Evolutionary conservation across 192 early-diverging fungal genomes (phyloP).

Genomic region (Podila minutissima): DNA sequence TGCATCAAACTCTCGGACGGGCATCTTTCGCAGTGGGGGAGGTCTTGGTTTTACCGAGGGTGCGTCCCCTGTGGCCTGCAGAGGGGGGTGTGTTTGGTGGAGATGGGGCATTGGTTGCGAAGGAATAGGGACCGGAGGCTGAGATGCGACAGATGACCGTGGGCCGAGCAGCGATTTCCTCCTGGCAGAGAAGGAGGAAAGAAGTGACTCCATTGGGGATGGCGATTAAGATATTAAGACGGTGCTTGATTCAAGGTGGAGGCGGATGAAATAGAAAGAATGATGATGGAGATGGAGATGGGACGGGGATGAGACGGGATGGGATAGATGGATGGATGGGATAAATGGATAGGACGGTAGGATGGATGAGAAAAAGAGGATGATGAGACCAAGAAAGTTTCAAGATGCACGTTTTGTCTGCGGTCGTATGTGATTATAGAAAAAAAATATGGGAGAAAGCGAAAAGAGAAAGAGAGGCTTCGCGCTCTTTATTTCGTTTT

Average conservation of each 20-base stretch:
- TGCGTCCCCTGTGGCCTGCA: slow-evolving; percentile 1
- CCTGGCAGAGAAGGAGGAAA: slow-evolving; percentile 1
- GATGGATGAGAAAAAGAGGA: background rate
- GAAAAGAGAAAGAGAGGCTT: no score
- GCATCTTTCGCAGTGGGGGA: slow-evolving; percentile 38
- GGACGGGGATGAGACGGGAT: no score
- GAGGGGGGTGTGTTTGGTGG: background rate
- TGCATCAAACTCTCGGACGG: slow-evolving; percentile 37
- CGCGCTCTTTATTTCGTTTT: no score
- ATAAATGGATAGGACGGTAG: background rate
- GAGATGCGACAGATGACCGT: background rate
- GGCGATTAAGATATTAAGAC: no score
- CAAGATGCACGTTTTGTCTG: background rate
- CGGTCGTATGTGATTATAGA: background rate
- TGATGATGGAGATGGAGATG: no score
- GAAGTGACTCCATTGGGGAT: background rate
- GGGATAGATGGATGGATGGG: background rate
- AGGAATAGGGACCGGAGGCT: background rate
- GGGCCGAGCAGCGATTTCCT: slow-evolving; percentile 2
- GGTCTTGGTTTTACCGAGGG: slow-evolving; percentile 24
- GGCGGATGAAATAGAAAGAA: no score
- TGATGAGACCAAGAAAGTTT: background rate
- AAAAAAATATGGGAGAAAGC: background rate
- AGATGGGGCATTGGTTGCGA: background rate
- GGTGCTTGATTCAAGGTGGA: no score